Conservation (phyloP, 805 yeast species). For the Barnettozyma pratensis region DNA sequence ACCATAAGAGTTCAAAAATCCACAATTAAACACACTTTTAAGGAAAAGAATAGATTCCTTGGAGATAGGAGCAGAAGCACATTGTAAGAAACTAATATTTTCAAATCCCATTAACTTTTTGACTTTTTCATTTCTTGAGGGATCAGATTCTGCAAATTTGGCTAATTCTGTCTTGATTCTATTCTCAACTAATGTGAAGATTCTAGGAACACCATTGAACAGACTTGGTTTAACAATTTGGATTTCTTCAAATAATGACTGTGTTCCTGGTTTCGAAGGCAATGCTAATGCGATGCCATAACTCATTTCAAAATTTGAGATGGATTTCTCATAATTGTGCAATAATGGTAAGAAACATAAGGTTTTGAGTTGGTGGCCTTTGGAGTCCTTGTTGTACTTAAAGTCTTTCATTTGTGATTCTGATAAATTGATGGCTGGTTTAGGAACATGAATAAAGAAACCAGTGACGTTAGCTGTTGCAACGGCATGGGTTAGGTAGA, state of each 20-base stretch:
- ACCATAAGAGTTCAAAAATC: slow-evolving; percentile 53
- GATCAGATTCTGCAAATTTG: slow-evolving; percentile 22
- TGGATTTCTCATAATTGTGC: slow-evolving; percentile 52
- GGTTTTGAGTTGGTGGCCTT: slow-evolving; percentile 20
- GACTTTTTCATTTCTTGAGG: slow-evolving; percentile 14
- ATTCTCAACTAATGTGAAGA: slow-evolving; percentile 44
- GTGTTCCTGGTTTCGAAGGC: slow-evolving; percentile 39
- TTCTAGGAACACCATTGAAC: slow-evolving; percentile 51
- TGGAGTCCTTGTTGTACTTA: slow-evolving; percentile 14
- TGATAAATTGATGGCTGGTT: slow-evolving; percentile 22
- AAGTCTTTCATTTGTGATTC: slow-evolving; percentile 9
- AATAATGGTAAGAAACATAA: slow-evolving; percentile 47
- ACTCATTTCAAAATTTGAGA: slow-evolving; percentile 33
- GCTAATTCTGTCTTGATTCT: slow-evolving; percentile 13
- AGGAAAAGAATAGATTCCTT: slow-evolving; percentile 49
- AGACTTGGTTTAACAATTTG: slow-evolving; percentile 40
- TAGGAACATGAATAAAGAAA: slow-evolving; percentile 24
- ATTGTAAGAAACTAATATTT: slow-evolving; percentile 27
- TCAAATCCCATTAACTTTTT: slow-evolving; percentile 34
- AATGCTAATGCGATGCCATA: slow-evolving; percentile 42
- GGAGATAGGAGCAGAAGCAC: slow-evolving; percentile 60
- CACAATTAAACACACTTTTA: slow-evolving; percentile 42
- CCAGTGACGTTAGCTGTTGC: slow-evolving; percentile 35
- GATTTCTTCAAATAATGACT: slow-evolving; percentile 44
- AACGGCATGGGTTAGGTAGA: slow-evolving; percentile 54